Evolutionary conservation across 139 green algal genomes (phyloP).

Genomic region (Closterium sp.): DNA sequence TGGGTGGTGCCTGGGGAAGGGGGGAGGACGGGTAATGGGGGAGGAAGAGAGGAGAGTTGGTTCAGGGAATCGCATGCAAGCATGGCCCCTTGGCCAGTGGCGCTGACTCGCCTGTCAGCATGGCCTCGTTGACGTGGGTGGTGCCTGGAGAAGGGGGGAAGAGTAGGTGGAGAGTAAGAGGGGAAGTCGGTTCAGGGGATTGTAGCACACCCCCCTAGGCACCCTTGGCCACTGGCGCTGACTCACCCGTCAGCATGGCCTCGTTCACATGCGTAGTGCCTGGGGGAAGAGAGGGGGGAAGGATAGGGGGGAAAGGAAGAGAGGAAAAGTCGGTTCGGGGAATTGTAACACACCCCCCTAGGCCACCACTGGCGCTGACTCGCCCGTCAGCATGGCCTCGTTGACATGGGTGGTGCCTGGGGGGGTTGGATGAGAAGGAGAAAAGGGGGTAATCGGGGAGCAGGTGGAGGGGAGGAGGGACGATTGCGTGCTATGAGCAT

Average conservation of each 20-base stretch:
- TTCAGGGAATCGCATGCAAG: too few species aligned
- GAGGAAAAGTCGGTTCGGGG: too few species aligned
- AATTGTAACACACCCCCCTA: too few species aligned
- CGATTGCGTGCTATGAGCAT: not conserved
- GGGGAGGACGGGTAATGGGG: not conserved
- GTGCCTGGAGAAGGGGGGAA: constrained; percentile 27
- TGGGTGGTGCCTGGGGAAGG: constrained; percentile 61
- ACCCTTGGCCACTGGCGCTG: constrained; percentile 71
- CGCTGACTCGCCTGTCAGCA: constrained; percentile 90
- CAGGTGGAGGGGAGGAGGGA: not conserved
- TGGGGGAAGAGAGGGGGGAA: not conserved
- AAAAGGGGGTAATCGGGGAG: too few species aligned
- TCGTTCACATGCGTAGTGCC: constrained; percentile 86
- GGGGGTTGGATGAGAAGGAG: not conserved
- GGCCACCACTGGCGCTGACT: constrained; percentile 74
- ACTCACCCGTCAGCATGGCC: constrained; percentile 94
- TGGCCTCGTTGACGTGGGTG: constrained; percentile 88
- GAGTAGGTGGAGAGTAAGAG: too few species aligned
- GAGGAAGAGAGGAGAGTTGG: too few species aligned
- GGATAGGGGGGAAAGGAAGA: not conserved
- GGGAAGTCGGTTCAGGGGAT: too few species aligned
- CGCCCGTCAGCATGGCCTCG: constrained; percentile 96
- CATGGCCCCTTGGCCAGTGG: too few species aligned
- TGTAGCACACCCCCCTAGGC: too few species aligned
- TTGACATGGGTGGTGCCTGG: constrained; percentile 76